Conservation (phyloP, 176 grass and related monocot genomes). For the Carex myosuroides region DNA sequence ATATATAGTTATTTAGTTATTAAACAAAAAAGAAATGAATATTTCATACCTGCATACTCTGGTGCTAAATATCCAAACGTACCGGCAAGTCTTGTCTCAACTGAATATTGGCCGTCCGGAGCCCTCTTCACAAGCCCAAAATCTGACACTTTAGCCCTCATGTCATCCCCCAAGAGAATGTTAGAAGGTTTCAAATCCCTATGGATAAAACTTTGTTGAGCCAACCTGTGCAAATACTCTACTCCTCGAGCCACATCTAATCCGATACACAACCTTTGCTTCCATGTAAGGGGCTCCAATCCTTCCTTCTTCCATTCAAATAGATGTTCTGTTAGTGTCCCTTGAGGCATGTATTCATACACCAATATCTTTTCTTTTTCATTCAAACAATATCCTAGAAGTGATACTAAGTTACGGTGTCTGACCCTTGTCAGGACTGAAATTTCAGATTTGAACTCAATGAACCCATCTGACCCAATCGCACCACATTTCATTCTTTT, state of each 20-base stretch:
- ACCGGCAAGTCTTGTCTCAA: constrained; percentile 21
- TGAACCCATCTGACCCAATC: constrained; percentile 2
- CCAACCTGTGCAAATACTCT: constrained; percentile 22
- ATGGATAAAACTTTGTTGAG: constrained; percentile 26
- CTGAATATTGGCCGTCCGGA: not conserved
- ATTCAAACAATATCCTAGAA: constrained; percentile 23
- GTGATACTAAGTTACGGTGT: constrained; percentile 10
- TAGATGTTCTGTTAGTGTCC: constrained; percentile 7
- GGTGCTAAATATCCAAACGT: constrained; percentile 23
- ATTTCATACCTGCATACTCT: constrained; percentile 17
- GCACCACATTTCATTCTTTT: constrained; percentile 13
- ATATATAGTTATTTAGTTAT: not conserved
- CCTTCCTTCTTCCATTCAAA: constrained; percentile 25
- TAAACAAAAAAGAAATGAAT: not conserved
- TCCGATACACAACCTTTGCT: constrained; percentile 4
- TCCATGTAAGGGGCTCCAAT: constrained; percentile 8
- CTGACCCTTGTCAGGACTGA: constrained; percentile 15
- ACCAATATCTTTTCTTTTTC: constrained; percentile 22
- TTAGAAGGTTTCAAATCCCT: constrained; percentile 25
- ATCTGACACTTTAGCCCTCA: constrained; percentile 24
- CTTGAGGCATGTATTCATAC: constrained; percentile 26
- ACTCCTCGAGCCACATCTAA: constrained; percentile 21
- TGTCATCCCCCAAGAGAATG: constrained; percentile 22
- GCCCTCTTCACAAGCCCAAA: constrained; percentile 20
- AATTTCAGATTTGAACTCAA: constrained; percentile 24